Percentiles rank a stretch among this genome's conserved stretches.
Evolutionary conservation across 768 basidiomycete genomes (phyloP).

Genomic region (Artomyces pyxidatus): DNA sequence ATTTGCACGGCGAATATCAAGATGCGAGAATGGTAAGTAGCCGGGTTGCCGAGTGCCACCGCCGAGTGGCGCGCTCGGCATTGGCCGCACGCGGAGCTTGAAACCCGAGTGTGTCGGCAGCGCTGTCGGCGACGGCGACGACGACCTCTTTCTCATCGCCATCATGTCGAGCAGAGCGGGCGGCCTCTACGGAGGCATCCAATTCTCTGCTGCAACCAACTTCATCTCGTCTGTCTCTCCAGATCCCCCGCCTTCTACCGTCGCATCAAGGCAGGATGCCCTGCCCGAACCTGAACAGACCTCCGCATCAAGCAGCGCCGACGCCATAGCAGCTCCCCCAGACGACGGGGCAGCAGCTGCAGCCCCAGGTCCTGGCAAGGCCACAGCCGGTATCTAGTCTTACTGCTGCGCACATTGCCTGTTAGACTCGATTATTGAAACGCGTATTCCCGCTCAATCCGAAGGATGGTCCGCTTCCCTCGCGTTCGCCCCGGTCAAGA

Average conservation of each 20-base stretch:
- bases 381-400: constrained; percentile 50
- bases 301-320: constrained; percentile 15
- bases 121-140: not conserved
- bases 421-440: constrained; percentile 12
- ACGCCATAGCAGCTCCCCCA: constrained; percentile 17
- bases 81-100: not conserved
- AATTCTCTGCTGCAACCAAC: constrained; percentile 65
- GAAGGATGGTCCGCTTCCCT: constrained; percentile 87
- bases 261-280: constrained; percentile 15
- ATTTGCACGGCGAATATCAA: too few species aligned
- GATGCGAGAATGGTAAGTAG: too few species aligned
- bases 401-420: constrained; percentile 28
- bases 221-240: constrained; percentile 37
- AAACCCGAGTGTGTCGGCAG: not conserved
- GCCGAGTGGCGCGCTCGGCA: not conserved
- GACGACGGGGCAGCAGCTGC: constrained; percentile 19
- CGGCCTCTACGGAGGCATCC: constrained; percentile 81
- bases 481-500: constrained; percentile 71
- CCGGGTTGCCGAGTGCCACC: not conserved
- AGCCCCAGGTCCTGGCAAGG: constrained; percentile 31
- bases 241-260: constrained; percentile 24
- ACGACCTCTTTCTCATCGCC: constrained; percentile 12
- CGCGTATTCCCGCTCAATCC: constrained; percentile 17
- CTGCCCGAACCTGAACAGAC: constrained; percentile 16
- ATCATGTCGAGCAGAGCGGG: constrained; percentile 74